Conservation (phyloP, 1,284 basidiomycete species). For the Trametes versicolor region DNA sequence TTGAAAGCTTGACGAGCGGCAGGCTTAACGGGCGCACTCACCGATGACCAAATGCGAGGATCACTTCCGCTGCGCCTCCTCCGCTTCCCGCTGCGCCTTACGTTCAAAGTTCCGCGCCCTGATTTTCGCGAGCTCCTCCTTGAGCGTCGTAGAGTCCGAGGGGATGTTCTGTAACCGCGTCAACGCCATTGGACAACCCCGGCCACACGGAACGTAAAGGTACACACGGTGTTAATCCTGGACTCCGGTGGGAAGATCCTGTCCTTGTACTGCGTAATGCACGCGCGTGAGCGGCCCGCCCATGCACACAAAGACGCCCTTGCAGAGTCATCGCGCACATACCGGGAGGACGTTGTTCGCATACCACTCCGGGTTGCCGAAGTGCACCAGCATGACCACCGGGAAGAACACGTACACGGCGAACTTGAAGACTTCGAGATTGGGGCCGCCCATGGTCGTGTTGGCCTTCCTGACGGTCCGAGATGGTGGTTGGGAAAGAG, state of each 20-base stretch:
- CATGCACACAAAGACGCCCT: not conserved
- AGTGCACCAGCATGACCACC: constrained; percentile 85
- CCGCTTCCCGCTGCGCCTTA: constrained; percentile 50
- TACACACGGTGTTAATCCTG: constrained; percentile 60
- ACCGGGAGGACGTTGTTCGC: constrained; percentile 82
- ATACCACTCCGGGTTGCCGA: constrained; percentile 93
- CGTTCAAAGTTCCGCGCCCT: constrained; percentile 68
- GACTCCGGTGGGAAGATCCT: constrained; percentile 73
- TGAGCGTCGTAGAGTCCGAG: constrained; percentile 67
- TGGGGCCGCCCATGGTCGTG: constrained; percentile 76
- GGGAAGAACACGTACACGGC: constrained; percentile 91
- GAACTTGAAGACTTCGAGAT: constrained; percentile 91
- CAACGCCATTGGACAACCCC: too few species aligned
- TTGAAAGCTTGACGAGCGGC: not conserved
- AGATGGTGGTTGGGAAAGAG: not conserved
- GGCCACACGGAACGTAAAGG: not conserved
- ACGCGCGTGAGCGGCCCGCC: not conserved
- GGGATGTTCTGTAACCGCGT: constrained; percentile 60
- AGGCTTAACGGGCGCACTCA: not conserved
- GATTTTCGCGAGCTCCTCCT: constrained; percentile 75
- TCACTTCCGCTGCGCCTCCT: constrained; percentile 39
- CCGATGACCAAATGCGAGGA: not conserved
- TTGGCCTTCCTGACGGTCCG: not conserved
- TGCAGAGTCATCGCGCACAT: constrained; percentile 44
- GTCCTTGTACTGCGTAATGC: constrained; percentile 70